Percentiles rank a stretch among this genome's conserved stretches.
phyloP scores from a whole-genome alignment of 2,329 filamentous ascomycete species.

The Paraconiothyrium brasiliense region DNA sequence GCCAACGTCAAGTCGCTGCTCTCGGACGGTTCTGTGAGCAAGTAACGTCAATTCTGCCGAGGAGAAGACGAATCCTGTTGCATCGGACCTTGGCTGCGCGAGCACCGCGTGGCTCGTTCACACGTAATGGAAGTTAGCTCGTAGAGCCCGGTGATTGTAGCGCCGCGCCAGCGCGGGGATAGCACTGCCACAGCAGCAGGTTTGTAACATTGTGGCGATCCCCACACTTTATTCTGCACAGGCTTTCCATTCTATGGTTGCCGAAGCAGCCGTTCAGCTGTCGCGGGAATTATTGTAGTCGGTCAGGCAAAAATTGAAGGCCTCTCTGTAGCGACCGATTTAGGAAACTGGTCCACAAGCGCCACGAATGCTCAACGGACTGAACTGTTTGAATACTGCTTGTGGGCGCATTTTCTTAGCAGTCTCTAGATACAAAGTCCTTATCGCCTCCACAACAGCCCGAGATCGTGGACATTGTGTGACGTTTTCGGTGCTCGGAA shows the following conservation, averaged over 20 bases:
- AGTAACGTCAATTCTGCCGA: background rate
- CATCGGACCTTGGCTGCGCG: background rate
- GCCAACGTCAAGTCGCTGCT: background rate
- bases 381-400: background rate
- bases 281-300: background rate
- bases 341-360: background rate
- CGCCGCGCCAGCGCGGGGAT: background rate
- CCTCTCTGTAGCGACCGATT: background rate
- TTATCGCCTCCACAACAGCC: slow-evolving; percentile 30
- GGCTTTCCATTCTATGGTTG: background rate
- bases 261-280: slow-evolving; percentile 5
- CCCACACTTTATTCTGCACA: slow-evolving; percentile 4
- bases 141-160: background rate
- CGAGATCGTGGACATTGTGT: slow-evolving; percentile 18
- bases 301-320: background rate
- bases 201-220: slow-evolving; percentile 11
- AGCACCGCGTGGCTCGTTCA: slow-evolving; percentile 2
- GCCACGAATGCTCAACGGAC: background rate
- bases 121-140: background rate
- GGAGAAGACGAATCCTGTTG: background rate
- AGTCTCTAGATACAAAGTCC: slow-evolving; percentile 10
- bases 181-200: slow-evolving; percentile 11
- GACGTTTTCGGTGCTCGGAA: slow-evolving; percentile 25
- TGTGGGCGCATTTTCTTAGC: background rate
- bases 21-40: background rate